Evolutionary conservation across 805 yeast genomes (phyloP).

Genomic region (Saturnispora besseyi): DNA sequence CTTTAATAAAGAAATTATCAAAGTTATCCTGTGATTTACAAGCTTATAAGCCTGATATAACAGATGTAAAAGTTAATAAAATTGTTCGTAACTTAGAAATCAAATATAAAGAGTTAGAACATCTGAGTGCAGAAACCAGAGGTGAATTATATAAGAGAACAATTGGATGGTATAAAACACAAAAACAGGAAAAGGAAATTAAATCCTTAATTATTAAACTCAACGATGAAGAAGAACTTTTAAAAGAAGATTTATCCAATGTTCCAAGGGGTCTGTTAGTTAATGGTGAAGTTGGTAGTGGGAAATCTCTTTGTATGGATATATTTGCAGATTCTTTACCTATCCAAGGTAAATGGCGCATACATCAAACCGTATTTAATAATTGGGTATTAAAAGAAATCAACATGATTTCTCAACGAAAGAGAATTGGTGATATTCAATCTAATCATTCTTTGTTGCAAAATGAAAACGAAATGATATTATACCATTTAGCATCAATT

Average conservation of each 20-base stretch:
- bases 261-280: constrained; percentile 59
- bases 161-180: constrained; percentile 23
- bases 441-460: constrained; percentile 27
- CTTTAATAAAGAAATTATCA: constrained; percentile 52
- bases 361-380: constrained; percentile 66
- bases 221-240: constrained; percentile 37
- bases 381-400: constrained; percentile 59
- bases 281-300: constrained; percentile 66
- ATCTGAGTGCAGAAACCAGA: constrained; percentile 8
- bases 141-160: constrained; percentile 21
- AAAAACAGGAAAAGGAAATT: constrained; percentile 11
- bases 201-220: constrained; percentile 40
- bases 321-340: constrained; percentile 62
- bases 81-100: constrained; percentile 29
- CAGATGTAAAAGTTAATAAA: constrained; percentile 34
- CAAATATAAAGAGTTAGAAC: constrained; percentile 12
- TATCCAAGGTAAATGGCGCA: constrained; percentile 50
- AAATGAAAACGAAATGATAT: constrained; percentile 52
- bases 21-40: constrained; percentile 54
- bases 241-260: constrained; percentile 39
- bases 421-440: constrained; percentile 26
- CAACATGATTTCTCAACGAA: constrained; percentile 42
- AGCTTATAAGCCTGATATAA: constrained; percentile 51
- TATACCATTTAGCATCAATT: constrained; percentile 59
- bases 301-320: constrained; percentile 67